Percentiles rank a stretch among this genome's conserved stretches.
Conservation (phyloP, 2,329 filamentous ascomycete genomes). For the Epichloe elymi region DNA sequence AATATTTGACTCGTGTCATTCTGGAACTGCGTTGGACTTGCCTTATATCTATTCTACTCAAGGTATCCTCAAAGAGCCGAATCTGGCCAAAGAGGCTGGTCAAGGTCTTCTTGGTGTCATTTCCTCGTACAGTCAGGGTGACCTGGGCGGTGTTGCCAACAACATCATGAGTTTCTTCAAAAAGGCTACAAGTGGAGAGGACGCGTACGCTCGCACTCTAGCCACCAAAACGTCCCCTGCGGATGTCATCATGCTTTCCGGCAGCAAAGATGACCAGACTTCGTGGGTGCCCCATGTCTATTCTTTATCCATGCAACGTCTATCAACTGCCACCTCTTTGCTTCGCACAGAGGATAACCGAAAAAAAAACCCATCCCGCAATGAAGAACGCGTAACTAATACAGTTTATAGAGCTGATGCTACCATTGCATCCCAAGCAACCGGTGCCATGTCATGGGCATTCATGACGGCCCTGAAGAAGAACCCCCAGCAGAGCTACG, state of each 20-base stretch:
- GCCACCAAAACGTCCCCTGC: conserved; percentile 88
- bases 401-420: conserved; percentile 60
- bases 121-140: conserved; percentile 51
- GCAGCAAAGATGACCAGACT: conserved; percentile 92
- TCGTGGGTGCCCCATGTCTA: conserved; percentile 46
- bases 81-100: conserved; percentile 54
- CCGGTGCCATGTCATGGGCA: conserved; percentile 96
- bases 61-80: conserved; percentile 55
- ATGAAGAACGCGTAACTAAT: neutral
- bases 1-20: conserved; percentile 56
- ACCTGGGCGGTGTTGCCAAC: conserved; percentile 69
- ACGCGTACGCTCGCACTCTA: conserved; percentile 67
- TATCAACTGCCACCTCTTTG: neutral
- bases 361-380: neutral
- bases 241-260: conserved; percentile 95
- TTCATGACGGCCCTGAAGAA: conserved; percentile 90
- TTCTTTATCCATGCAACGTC: neutral
- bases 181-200: conserved; percentile 70
- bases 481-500: conserved; percentile 96
- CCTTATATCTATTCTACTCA: conserved; percentile 59
- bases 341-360: neutral
- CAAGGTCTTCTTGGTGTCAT: conserved; percentile 48
- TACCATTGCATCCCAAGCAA: conserved; percentile 79
- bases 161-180: conserved; percentile 77
- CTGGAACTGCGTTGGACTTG: conserved; percentile 51